Evolutionary conservation across 2,329 filamentous ascomycete genomes (phyloP).

Genomic region (Ophiosphaerella narmari): DNA sequence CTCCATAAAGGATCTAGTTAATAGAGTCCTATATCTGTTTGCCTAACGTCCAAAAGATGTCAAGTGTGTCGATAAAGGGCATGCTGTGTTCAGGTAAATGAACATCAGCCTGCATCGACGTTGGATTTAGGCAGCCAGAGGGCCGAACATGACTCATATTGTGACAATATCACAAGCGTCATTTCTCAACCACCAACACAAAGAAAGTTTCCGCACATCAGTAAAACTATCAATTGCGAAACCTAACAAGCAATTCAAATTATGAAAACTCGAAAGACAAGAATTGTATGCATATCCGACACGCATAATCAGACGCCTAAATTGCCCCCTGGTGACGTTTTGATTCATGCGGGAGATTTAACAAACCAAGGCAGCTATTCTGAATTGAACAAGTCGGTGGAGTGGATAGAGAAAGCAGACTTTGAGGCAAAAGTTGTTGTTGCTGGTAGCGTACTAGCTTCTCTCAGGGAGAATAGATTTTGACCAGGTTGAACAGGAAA

Average conservation of each 20-base stretch:
- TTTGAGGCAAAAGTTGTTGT: conserved; percentile 74
- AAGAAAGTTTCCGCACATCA: too few relatives aligned
- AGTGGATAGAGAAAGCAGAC: conserved; percentile 69
- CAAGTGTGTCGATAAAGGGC: too few relatives aligned
- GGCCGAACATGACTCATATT: too few relatives aligned
- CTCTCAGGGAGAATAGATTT: background rate
- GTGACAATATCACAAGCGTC: too few relatives aligned
- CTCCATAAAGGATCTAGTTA: too few relatives aligned
- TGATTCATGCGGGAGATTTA: conserved; percentile 77
- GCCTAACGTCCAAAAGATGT: too few relatives aligned
- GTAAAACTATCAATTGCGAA: too few relatives aligned
- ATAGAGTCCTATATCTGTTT: too few relatives aligned
- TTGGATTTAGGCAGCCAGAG: too few relatives aligned
- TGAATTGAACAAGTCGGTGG: conserved; percentile 64
- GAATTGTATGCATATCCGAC: conserved; percentile 77
- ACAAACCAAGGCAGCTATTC: conserved; percentile 69
- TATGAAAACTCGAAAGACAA: conserved; percentile 48
- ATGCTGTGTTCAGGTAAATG: too few relatives aligned
- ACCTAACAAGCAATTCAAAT: background rate
- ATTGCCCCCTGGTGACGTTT: conserved; percentile 72
- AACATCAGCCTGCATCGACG: too few relatives aligned
- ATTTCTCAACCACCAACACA: too few relatives aligned
- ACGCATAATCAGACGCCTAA: conserved; percentile 71
- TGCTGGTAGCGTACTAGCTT: conserved; percentile 57
- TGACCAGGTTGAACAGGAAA: conserved; percentile 59